phyloP scores from a whole-genome alignment of 1,284 basidiomycete species.

The Chiua sp. region DNA sequence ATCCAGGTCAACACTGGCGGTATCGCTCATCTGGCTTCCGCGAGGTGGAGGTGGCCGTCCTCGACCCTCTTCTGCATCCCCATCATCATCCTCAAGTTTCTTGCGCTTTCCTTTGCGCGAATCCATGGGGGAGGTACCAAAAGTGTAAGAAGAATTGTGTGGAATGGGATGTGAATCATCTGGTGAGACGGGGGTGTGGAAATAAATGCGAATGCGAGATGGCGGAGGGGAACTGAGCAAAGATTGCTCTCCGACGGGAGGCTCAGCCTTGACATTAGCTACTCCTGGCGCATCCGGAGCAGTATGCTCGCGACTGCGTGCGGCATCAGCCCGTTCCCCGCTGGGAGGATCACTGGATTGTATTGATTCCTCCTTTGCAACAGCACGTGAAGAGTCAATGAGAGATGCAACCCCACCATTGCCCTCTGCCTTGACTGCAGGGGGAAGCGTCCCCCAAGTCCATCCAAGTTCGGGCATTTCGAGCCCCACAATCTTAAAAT shows the following conservation, averaged over 20 bases:
- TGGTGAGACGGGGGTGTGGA: constrained; percentile 81
- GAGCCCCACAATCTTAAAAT: constrained; percentile 94
- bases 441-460: constrained; percentile 68
- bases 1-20: constrained; percentile 45
- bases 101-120: constrained; percentile 81
- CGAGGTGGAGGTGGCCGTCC: constrained; percentile 64
- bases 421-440: constrained; percentile 43
- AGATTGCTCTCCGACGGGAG: constrained; percentile 33
- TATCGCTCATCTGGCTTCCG: constrained; percentile 44
- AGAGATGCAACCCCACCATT: constrained; percentile 40
- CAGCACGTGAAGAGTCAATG: constrained; percentile 32
- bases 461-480: constrained; percentile 77
- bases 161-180: constrained; percentile 78
- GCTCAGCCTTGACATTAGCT: constrained; percentile 36
- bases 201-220: constrained; percentile 84
- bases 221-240: constrained; percentile 55
- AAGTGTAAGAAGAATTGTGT: constrained; percentile 50
- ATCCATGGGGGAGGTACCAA: constrained; percentile 56
- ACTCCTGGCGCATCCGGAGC: constrained; percentile 24
- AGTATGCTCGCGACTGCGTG: constrained; percentile 37
- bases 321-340: constrained; percentile 34
- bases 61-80: constrained; percentile 72
- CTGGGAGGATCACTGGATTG: constrained; percentile 35
- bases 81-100: constrained; percentile 84
- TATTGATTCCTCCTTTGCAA: constrained; percentile 48